Conservation (phyloP, 129 eudicot species). For the Saposhnikovia divaricata region DNA sequence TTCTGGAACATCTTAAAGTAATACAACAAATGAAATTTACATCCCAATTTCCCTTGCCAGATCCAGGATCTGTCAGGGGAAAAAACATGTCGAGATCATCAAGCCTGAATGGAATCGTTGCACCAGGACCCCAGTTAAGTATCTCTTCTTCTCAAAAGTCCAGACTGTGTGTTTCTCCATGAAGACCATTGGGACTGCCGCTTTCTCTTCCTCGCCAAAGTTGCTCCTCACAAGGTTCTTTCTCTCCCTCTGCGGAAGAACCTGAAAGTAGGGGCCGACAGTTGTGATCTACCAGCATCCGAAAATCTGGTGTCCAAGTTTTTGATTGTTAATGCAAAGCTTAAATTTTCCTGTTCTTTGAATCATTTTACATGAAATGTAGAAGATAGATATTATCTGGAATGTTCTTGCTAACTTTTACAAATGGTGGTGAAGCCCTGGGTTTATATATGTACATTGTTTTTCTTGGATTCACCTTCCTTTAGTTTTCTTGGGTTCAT, state of each 20-base stretch:
- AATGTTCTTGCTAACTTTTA: no score
- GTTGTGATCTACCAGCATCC: constrained; percentile 41
- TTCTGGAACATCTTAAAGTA: constrained; percentile 57
- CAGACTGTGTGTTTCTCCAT: constrained; percentile 25
- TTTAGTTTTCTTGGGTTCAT: no score
- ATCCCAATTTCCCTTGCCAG: constrained; percentile 71
- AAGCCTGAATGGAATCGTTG: constrained; percentile 61
- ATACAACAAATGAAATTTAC: constrained; percentile 70
- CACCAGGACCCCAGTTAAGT: constrained; percentile 43
- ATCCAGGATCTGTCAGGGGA: constrained; percentile 50
- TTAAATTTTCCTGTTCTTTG: constrained; percentile 20
- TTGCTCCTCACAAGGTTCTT: constrained; percentile 30
- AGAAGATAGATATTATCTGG: constrained; percentile 29
- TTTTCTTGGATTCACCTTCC: no score
- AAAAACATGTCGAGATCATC: constrained; percentile 70
- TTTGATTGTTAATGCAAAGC: constrained; percentile 52
- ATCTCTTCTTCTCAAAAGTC: constrained; percentile 47
- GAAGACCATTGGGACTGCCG: constrained; percentile 33
- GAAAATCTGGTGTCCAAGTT: constrained; percentile 74
- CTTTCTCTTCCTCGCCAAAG: constrained; percentile 44
- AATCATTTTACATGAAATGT: constrained; percentile 25
- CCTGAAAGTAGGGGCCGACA: constrained; percentile 53
- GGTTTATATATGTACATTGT: no score
- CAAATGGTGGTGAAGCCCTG: no score
- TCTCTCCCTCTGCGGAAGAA: constrained; percentile 42